A percentile compares a stretch with the other conserved stretches of the same genome.
These are phyloP conservation scores for Hirsutella thompsonii DNA, from an alignment of 2,329 filamentous ascomycete species.

Conservation along the genomic window DNA sequence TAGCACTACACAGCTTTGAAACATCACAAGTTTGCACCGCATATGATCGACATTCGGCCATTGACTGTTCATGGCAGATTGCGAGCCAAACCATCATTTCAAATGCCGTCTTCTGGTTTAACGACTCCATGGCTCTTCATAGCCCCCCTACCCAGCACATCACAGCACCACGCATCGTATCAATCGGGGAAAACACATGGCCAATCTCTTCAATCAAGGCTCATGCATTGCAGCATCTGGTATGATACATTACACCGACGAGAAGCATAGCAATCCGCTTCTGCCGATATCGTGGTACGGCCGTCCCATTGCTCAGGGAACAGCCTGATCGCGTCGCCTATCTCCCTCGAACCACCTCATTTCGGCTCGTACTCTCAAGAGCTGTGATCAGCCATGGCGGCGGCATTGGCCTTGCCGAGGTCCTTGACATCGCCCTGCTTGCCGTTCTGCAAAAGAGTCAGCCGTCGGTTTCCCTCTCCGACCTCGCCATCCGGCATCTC, in stretches of 20 bases:
- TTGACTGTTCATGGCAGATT: too few species aligned
- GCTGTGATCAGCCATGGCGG: slow-evolving; percentile 23
- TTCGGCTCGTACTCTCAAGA: slow-evolving; percentile 10
- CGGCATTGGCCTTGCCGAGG: slow-evolving; percentile 45
- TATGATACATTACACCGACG: slow-evolving; percentile 19
- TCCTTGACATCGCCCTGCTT: slow-evolving; percentile 82
- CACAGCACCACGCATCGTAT: background rate
- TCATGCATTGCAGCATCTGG: slow-evolving; percentile 18
- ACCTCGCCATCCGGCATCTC: slow-evolving; percentile 12
- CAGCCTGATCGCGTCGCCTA: slow-evolving; percentile 1
- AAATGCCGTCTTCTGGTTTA: too few species aligned
- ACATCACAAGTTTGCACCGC: too few species aligned
- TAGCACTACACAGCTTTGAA: too few species aligned
- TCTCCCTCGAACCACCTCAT: background rate
- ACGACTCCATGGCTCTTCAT: too few species aligned
- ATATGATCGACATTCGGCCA: too few species aligned
- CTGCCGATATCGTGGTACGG: slow-evolving; percentile 9
- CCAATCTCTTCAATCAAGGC: slow-evolving; percentile 7
- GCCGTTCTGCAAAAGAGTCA: slow-evolving; percentile 59
- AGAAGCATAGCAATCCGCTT: slow-evolving; percentile 10
- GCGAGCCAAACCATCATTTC: too few species aligned
- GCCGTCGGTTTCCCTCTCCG: slow-evolving; percentile 11
- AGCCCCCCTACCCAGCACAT: too few species aligned
- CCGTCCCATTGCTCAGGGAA: background rate
- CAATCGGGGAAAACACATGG: background rate